These are phyloP conservation scores for Stephanodiscus minutulus DNA, from an alignment of 108 stramenopile genomes.

Conservation along the genomic window DNA sequence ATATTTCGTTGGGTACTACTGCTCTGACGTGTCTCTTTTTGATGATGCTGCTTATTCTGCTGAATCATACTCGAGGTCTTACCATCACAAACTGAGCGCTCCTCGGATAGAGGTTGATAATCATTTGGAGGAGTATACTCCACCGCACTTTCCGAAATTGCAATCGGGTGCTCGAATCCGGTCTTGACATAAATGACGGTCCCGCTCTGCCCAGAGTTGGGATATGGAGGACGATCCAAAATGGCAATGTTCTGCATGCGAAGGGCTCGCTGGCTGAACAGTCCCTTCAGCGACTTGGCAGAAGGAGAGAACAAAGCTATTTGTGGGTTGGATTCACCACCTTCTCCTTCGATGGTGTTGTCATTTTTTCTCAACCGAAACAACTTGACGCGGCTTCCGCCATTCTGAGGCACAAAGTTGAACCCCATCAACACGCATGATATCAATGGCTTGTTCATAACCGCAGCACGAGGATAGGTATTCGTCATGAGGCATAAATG, in stretches of 20 bases:
- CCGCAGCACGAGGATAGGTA: constrained; percentile 46
- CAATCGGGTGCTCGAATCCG: constrained; percentile 40
- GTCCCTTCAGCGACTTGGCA: constrained; percentile 27
- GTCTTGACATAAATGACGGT: constrained; percentile 31
- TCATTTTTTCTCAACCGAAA: constrained; percentile 34
- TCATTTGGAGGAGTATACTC: constrained; percentile 32
- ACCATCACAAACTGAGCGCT: background rate
- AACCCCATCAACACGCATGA: constrained; percentile 39
- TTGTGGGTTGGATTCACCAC: constrained; percentile 4
- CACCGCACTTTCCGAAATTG: constrained; percentile 32
- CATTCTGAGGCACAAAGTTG: constrained; percentile 45
- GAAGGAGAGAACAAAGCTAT: constrained; percentile 41
- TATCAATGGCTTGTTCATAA: constrained; percentile 54
- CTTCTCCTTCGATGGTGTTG: background rate
- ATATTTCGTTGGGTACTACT: background rate
- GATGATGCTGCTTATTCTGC: background rate
- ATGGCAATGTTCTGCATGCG: constrained; percentile 44
- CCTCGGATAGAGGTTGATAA: background rate
- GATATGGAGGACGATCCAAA: constrained; percentile 6
- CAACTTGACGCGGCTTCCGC: constrained; percentile 31
- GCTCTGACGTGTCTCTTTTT: background rate
- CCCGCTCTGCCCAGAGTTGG: constrained; percentile 10
- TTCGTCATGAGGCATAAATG: constrained; percentile 32
- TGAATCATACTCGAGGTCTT: background rate
- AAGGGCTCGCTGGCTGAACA: constrained; percentile 39